A percentile compares a stretch with the other conserved stretches of the same genome.
Evolutionary conservation across 352 stramenopile species (phyloP).

Genomic region (Globisporangium emineosum): DNA sequence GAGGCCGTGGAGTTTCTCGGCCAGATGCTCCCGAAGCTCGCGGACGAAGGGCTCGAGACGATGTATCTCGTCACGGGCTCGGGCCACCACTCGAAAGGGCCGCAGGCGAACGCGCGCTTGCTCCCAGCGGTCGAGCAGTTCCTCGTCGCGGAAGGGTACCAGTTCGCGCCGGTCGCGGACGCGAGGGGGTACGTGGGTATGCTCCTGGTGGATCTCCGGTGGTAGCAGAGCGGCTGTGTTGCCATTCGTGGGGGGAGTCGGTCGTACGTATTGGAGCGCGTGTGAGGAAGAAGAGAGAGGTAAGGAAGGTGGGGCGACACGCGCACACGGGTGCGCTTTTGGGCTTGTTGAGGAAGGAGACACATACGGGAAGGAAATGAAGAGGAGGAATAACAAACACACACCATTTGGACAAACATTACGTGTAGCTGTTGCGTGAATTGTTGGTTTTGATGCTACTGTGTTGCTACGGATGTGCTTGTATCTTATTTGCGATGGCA

Average conservation of each 20-base stretch:
- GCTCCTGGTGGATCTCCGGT: constrained; percentile 78
- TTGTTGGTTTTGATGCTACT: background rate
- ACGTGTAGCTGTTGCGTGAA: background rate
- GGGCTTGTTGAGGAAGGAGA: background rate
- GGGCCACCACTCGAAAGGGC: constrained; percentile 78
- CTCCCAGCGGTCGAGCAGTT: constrained; percentile 82
- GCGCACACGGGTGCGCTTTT: background rate
- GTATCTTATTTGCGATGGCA: too few species aligned
- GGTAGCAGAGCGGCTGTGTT: constrained; percentile 33
- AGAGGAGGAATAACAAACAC: constrained; percentile 10
- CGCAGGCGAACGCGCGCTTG: constrained; percentile 59
- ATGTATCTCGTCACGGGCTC: constrained; percentile 83
- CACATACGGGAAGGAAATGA: constrained; percentile 12
- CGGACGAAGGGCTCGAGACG: constrained; percentile 63
- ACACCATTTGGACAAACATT: background rate
- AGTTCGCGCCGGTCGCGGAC: constrained; percentile 66
- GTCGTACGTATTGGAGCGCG: background rate
- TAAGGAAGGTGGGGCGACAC: constrained; percentile 13
- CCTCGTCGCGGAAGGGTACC: constrained; percentile 67
- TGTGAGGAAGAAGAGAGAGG: background rate
- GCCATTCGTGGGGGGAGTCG: background rate
- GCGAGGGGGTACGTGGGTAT: constrained; percentile 77
- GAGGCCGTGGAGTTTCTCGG: constrained; percentile 77
- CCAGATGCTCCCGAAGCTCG: constrained; percentile 68
- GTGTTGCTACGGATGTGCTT: too few species aligned